A percentile compares a stretch with the other conserved stretches of the same genome.
phyloP scores from a whole-genome alignment of 2,329 filamentous ascomycete species.

The Apiospora sp. region DNA sequence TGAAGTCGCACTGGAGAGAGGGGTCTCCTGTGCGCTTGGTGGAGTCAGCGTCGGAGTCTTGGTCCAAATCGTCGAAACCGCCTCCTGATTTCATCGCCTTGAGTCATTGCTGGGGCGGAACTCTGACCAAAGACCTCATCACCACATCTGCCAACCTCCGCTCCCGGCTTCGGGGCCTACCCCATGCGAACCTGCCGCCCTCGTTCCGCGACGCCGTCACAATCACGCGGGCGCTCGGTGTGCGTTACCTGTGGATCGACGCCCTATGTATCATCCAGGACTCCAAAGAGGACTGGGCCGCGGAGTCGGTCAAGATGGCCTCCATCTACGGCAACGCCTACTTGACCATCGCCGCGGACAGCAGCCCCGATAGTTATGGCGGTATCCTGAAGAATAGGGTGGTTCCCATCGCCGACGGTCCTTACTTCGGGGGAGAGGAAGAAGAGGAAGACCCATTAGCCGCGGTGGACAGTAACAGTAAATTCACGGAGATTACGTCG shows the following conservation, averaged over 20 bases:
- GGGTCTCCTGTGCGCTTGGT: background rate
- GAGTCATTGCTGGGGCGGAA: conserved; percentile 25
- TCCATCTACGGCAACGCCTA: background rate
- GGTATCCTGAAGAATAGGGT: background rate
- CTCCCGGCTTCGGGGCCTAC: background rate
- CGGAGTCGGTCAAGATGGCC: conserved; percentile 21
- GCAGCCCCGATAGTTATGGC: background rate
- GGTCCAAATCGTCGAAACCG: background rate
- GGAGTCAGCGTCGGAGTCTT: background rate
- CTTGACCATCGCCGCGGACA: conserved; percentile 5
- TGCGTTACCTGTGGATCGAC: conserved; percentile 39
- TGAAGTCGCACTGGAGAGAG: background rate
- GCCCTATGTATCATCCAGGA: conserved; percentile 39
- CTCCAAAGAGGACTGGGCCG: conserved; percentile 30
- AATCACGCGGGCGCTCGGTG: conserved; percentile 29
- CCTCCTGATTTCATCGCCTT: background rate
- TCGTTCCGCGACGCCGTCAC: conserved; percentile 29
- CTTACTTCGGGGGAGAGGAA: too few relatives aligned
- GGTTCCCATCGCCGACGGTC: too few relatives aligned
- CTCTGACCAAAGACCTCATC: background rate
- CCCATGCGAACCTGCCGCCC: background rate
- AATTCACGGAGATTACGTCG: background rate
- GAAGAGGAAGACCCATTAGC: too few relatives aligned
- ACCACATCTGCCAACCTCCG: background rate
- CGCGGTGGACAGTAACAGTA: too few relatives aligned